These are phyloP conservation scores for Helotiales sp. DNA, from an alignment of 2,329 filamentous ascomycete species.

Conservation along the genomic window DNA sequence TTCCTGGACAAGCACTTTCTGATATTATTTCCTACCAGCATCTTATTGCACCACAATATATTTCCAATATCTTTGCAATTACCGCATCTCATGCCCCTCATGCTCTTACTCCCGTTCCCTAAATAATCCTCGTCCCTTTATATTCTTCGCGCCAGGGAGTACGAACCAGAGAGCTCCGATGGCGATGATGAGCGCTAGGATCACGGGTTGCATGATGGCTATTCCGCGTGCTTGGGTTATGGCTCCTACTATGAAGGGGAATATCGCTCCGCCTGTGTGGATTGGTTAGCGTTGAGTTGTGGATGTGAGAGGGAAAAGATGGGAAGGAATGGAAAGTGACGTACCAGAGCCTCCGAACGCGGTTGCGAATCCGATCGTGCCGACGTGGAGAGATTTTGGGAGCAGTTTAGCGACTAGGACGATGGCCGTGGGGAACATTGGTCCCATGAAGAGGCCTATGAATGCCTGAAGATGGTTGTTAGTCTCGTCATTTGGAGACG, in stretches of 20 bases:
- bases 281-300: too few species aligned
- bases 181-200: constrained; percentile 47
- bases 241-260: constrained; percentile 68
- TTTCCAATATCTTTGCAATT: too few species aligned
- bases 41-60: too few species aligned
- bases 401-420: constrained; percentile 74
- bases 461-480: too few species aligned
- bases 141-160: background rate
- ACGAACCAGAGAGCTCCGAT: constrained; percentile 21
- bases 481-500: too few species aligned
- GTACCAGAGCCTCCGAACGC: constrained; percentile 76
- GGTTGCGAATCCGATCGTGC: constrained; percentile 77
- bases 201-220: constrained; percentile 55
- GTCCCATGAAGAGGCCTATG: constrained; percentile 78
- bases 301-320: too few species aligned
- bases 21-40: too few species aligned
- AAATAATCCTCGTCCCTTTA: background rate
- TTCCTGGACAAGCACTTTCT: too few species aligned
- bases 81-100: background rate
- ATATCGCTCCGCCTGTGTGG: constrained; percentile 66
- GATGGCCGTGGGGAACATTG: constrained; percentile 74
- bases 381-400: constrained; percentile 71
- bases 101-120: background rate
- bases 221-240: constrained; percentile 61
- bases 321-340: too few species aligned